These are phyloP conservation scores for Citrullus mucosospermus DNA, from an alignment of 306 rosid genomes.

Conservation along the genomic window DNA sequence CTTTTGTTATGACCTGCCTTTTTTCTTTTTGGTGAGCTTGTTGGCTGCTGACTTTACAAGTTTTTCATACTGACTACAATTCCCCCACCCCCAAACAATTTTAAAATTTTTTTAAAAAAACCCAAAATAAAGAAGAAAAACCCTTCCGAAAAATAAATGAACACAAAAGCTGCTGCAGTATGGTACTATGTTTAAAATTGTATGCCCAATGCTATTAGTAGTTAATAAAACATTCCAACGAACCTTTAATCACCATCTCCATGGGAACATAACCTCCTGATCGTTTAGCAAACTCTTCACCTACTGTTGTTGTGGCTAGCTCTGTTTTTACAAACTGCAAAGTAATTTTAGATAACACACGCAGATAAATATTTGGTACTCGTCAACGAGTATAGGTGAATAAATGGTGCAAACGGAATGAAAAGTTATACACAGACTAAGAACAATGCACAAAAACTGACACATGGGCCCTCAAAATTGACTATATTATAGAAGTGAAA, in stretches of 20 bases:
- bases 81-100: background rate
- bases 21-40: background rate
- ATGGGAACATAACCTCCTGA: constrained; percentile 73
- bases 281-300: constrained; percentile 14
- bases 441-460: background rate
- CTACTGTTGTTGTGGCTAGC: constrained; percentile 11
- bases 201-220: background rate
- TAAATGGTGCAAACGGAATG: background rate
- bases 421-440: background rate
- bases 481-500: background rate
- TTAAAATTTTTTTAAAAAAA: too few relatives aligned
- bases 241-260: constrained; percentile 86
- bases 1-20: background rate
- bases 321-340: constrained; percentile 88
- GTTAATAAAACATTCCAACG: background rate
- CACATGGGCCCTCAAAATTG: background rate
- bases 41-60: background rate
- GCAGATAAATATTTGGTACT: background rate
- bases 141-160: background rate
- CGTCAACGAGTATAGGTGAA: background rate
- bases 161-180: background rate
- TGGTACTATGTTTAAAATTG: background rate
- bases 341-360: background rate
- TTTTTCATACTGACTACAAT: background rate
- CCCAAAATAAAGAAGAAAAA: background rate